phyloP scores from a whole-genome alignment of 192 early-diverging fungal species.

The Anaeromyces robustus region DNA sequence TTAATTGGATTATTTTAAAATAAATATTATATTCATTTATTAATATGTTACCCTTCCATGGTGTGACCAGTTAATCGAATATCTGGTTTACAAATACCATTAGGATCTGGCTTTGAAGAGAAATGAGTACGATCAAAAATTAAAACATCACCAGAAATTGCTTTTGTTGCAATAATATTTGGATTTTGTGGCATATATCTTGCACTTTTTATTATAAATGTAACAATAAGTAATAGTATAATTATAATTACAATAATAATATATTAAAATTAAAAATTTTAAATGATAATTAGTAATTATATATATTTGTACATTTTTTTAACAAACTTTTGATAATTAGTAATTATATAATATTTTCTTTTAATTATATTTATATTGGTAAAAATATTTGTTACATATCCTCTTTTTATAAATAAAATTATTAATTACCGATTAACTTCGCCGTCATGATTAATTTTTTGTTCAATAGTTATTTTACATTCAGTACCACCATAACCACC shows the following conservation, averaged over 20 bases:
- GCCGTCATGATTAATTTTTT: conserved; percentile 91
- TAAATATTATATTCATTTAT: too few relatives aligned
- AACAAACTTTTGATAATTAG: too few relatives aligned
- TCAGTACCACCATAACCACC: conserved; percentile 69
- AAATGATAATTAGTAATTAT: too few relatives aligned
- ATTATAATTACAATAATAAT: too few relatives aligned
- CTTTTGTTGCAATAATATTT: conserved; percentile 90
- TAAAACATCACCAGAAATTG: conserved; percentile 78
- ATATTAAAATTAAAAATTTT: too few relatives aligned
- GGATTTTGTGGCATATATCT: conserved; percentile 94
- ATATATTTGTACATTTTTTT: too few relatives aligned
- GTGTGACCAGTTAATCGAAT: conserved; percentile 73
- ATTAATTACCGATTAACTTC: conserved; percentile 68
- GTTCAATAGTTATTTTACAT: conserved; percentile 69
- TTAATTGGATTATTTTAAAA: too few relatives aligned
- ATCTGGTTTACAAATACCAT: conserved; percentile 70
- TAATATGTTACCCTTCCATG: conserved; percentile 62
- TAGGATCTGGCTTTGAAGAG: conserved; percentile 53
- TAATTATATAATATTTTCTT: too few relatives aligned
- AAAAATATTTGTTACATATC: too few relatives aligned
- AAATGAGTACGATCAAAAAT: conserved; percentile 91
- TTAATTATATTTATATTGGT: too few relatives aligned
- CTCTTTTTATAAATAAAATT: conserved; percentile 1
- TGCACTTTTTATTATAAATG: conserved; percentile 33
- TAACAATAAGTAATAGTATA: background rate